Base-by-base conservation (phyloP, 352 stramenopile species). In the Albugo candida region DNA sequence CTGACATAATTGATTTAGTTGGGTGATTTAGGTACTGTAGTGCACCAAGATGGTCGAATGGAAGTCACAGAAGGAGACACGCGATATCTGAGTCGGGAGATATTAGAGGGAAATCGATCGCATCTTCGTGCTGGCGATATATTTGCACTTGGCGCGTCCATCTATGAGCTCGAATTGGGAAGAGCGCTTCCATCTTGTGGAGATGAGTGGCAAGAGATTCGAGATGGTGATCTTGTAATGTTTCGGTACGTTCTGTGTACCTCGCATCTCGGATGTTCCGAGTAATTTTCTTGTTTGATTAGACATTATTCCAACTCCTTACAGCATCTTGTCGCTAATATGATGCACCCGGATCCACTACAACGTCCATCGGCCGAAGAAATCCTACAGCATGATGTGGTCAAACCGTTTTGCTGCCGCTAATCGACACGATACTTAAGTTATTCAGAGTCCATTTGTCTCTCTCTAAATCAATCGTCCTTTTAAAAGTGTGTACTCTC, bases 41-140 rank as follows among this genome's bases (percentile, higher is more conserved):
- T 72, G 45, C 65, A 78, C 49, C 62, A 77, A 21, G 77, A 91
- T 47, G 77, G 73, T 31, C 75, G 59, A 37, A 87, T 86, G 70
- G 77, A 91, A 48, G 83, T 87, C 51, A 87, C 68, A 12, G 77
- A 91, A 50, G 77, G 77, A 45, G 77, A 91, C 62, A 87, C 84
- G 53, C 77, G 77, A 13, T 91, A 91, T 47, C 59, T 91, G 43
- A 87, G 74, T 56, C 67, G 77, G 1, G 77, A 91, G 45, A 43
- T 91, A 43, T 60, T 91, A 17, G 77, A 91, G 56, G 77, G 77
- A 36, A 85, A 68, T 49, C 63, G 77, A 17, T 80, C 67, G 35
- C 79, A 86, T 48, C 55, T 91, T 36, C 65, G 69, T 27, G 74
- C 72, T 8, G 72, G 74, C 24, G 77, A 91, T 47, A 76, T 91